These are phyloP conservation scores for Penstemon eatonii DNA, from an alignment of 257 asterid species.

Conservation along the genomic window DNA sequence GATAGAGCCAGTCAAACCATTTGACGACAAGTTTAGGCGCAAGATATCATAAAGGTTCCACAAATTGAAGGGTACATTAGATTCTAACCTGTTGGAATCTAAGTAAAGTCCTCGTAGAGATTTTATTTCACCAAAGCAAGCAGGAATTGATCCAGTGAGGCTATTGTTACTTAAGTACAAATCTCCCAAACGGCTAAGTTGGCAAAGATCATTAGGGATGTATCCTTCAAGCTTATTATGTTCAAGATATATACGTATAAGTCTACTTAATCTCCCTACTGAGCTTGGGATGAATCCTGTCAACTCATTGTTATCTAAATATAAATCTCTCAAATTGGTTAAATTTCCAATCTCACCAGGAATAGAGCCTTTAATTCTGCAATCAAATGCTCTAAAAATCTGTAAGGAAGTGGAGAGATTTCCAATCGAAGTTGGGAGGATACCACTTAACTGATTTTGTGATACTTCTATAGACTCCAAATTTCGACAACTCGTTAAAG, in stretches of 20 bases:
- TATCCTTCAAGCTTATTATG: slow-evolving; percentile 31
- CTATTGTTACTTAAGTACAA: slow-evolving; percentile 27
- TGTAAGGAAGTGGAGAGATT: slow-evolving; percentile 25
- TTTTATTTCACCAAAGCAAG: slow-evolving; percentile 33
- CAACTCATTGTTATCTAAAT: slow-evolving; percentile 22
- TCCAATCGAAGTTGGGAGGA: slow-evolving; percentile 34
- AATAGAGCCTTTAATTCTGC: slow-evolving; percentile 29
- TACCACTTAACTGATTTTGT: slow-evolving; percentile 19
- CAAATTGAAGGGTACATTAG: slow-evolving; percentile 29
- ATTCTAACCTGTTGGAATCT: slow-evolving; percentile 29
- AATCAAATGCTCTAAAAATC: neutral
- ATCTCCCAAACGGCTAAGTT: slow-evolving; percentile 21
- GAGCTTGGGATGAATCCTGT: slow-evolving; percentile 32
- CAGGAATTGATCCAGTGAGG: slow-evolving; percentile 34
- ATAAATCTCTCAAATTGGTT: slow-evolving; percentile 11
- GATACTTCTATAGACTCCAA: slow-evolving; percentile 19
- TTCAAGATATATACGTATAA: slow-evolving; percentile 18
- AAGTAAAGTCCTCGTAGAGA: slow-evolving; percentile 22
- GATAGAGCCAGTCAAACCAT: slow-evolving; percentile 28
- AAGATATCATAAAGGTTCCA: slow-evolving; percentile 34
- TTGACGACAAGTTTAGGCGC: slow-evolving; percentile 27
- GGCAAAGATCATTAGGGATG: slow-evolving; percentile 34
- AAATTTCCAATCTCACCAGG: slow-evolving; percentile 38
- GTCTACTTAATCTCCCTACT: slow-evolving; percentile 20
- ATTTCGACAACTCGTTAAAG: slow-evolving; percentile 33